A percentile compares a stretch with the other conserved stretches of the same genome.
Conservation (phyloP, 257 asterid species). For the Plantago ovata region DNA sequence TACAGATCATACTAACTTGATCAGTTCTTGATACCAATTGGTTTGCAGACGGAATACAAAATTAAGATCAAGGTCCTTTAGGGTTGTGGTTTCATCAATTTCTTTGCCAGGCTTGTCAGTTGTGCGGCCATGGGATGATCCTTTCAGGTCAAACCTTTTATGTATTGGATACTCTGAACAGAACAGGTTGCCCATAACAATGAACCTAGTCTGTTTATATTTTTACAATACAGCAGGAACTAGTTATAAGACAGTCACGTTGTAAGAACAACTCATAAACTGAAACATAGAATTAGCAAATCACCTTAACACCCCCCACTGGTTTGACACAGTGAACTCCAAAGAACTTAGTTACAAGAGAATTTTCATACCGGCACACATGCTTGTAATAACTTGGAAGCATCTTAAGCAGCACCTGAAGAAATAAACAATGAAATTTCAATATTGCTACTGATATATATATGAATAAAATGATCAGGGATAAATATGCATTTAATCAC, state of each 20-base stretch:
- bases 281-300: background rate
- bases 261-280: background rate
- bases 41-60: constrained; percentile 53
- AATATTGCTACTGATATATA: constrained; percentile 10
- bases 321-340: constrained; percentile 99
- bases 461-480: constrained; percentile 3
- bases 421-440: constrained; percentile 21
- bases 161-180: constrained; percentile 79
- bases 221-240: constrained; percentile 12
- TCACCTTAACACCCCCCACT: constrained; percentile 88
- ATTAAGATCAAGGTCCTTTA: constrained; percentile 79
- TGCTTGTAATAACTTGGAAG: constrained; percentile 84
- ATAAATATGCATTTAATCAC: no score
- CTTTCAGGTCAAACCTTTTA: constrained; percentile 75
- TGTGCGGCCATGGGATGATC: constrained; percentile 80
- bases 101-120: constrained; percentile 60
- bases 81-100: constrained; percentile 78
- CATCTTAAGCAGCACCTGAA: constrained; percentile 92
- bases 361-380: constrained; percentile 71
- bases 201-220: constrained; percentile 78
- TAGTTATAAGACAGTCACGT: constrained; percentile 18
- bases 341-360: constrained; percentile 84
- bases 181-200: constrained; percentile 82
- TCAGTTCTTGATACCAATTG: constrained; percentile 65
- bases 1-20: constrained; percentile 47